Evolutionary conservation across 2,329 filamentous ascomycete species (phyloP).

Genomic region (Botrytis fragariae): DNA sequence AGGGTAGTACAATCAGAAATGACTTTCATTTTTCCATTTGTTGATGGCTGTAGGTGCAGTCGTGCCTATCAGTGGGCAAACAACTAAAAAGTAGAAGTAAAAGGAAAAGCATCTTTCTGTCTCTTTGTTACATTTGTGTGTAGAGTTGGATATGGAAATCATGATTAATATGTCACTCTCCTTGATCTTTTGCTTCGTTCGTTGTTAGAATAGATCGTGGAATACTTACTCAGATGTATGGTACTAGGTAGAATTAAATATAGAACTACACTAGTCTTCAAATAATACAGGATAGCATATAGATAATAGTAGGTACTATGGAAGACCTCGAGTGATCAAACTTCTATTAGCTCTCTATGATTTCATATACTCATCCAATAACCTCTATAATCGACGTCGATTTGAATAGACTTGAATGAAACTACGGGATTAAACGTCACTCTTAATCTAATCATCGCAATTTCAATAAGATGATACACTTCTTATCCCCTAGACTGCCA

Average conservation of each 20-base stretch:
- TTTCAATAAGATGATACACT: too few species aligned
- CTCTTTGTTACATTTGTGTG: background rate
- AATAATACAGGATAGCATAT: background rate
- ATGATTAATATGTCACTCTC: background rate
- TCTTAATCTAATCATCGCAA: too few species aligned
- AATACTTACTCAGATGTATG: background rate
- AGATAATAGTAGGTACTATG: background rate
- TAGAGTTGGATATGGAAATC: background rate
- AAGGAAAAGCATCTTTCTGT: background rate
- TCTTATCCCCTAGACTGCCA: too few species aligned
- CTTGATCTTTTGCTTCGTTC: background rate
- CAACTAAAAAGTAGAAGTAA: background rate
- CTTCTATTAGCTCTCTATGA: background rate
- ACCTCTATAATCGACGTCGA: too few species aligned
- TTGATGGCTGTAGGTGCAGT: background rate
- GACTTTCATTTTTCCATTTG: background rate
- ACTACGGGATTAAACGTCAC: too few species aligned
- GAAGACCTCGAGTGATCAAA: background rate
- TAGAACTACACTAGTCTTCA: background rate
- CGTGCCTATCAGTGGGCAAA: background rate
- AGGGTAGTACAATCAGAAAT: background rate
- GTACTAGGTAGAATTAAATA: background rate
- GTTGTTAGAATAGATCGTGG: background rate
- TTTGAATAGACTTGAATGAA: too few species aligned
- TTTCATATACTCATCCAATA: too few species aligned